These are phyloP conservation scores for Saposhnikovia divaricata DNA, from an alignment of 129 eudicot species.

Conservation along the genomic window DNA sequence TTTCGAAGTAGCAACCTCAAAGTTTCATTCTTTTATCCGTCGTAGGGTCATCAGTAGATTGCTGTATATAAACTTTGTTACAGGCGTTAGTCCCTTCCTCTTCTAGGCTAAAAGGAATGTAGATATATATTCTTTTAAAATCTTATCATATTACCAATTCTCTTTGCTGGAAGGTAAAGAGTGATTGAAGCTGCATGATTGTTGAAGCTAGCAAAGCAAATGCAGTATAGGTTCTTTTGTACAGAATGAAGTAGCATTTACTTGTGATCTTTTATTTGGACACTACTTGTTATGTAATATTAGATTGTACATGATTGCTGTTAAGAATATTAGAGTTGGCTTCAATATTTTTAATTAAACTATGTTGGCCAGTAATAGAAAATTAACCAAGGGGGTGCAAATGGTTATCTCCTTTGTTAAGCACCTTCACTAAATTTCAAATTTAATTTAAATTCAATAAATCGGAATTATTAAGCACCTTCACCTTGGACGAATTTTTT, in stretches of 20 bases:
- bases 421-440: too few species aligned
- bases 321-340: neutral
- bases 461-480: too few species aligned
- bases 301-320: neutral
- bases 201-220: neutral
- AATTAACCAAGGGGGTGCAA: too few species aligned
- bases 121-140: neutral
- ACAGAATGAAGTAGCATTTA: neutral
- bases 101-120: neutral
- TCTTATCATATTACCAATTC: neutral
- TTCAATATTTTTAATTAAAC: too few species aligned
- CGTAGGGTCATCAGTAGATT: neutral
- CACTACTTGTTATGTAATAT: neutral
- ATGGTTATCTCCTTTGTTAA: too few species aligned
- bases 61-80: neutral
- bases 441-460: too few species aligned
- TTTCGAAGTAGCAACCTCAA: neutral
- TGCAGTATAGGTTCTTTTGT: neutral
- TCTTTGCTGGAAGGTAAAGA: conserved; percentile 1
- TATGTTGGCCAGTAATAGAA: too few species aligned
- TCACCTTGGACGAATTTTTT: too few species aligned
- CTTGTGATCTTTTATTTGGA: neutral
- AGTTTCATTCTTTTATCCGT: neutral
- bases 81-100: neutral
- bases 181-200: neutral